Evolutionary conservation across 176 grass and related monocot genomes (phyloP).

Genomic region (Zea mays): DNA sequence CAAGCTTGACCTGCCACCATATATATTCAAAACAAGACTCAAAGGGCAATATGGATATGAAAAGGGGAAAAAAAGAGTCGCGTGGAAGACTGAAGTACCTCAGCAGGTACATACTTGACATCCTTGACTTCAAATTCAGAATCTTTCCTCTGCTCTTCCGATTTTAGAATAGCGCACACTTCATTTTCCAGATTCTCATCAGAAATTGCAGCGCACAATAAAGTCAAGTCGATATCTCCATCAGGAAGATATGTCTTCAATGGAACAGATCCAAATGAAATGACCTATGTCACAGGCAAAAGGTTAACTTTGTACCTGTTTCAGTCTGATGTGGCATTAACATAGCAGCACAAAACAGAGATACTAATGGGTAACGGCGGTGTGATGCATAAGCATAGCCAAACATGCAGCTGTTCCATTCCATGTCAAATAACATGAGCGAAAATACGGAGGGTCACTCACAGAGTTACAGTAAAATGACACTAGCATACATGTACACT

Average conservation of each 20-base stretch:
- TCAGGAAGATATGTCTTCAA: conserved; percentile 97
- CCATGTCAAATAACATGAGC: too few relatives aligned
- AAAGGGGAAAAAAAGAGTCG: neutral
- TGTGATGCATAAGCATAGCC: too few relatives aligned
- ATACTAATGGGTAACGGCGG: too few relatives aligned
- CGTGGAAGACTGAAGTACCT: conserved; percentile 53
- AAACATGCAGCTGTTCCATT: too few relatives aligned
- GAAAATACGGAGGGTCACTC: too few relatives aligned
- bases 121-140: conserved; percentile 87
- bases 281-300: conserved; percentile 39
- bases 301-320: too few relatives aligned
- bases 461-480: too few relatives aligned
- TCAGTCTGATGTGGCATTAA: too few relatives aligned
- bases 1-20: neutral
- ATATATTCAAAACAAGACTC: conserved; percentile 7
- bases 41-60: conserved; percentile 17
- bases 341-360: too few relatives aligned
- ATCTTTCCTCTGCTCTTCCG: conserved; percentile 59
- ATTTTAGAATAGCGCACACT: conserved; percentile 58
- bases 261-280: conserved; percentile 84
- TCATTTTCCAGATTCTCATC: conserved; percentile 73
- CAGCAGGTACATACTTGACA: conserved; percentile 82
- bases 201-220: conserved; percentile 48
- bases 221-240: conserved; percentile 90
- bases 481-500: too few relatives aligned